Base-by-base conservation (phyloP, 2,329 filamentous ascomycete genomes). In the Bertia moriformis region DNA sequence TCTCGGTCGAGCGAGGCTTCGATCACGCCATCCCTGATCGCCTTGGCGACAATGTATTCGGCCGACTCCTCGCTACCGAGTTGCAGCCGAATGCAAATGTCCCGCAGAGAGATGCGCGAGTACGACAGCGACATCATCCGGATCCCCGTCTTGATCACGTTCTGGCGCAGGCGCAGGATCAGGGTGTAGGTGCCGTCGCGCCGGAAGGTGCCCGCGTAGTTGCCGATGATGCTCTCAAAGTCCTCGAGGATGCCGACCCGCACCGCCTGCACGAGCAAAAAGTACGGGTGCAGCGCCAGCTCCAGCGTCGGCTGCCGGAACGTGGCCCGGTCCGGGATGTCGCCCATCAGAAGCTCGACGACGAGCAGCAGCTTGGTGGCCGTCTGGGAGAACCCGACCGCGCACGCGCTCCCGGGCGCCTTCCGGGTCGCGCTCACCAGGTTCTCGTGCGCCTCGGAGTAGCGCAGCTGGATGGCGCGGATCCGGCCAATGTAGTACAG, bases 51-150 rank as follows among this genome's bases (percentile, higher is more conserved):
- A 57, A 98, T 98, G 61, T 98, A 98, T 64, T 98, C 91, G 12
- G 91, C 91, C 32, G 86, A 94, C 67, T 98, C 91, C 58, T 98
- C 91, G 49, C 84, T 93, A 47, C 91, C 86, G 7, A 98, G 69
- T 39, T 93, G 87, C 38, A 98, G 71, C 37, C 91, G 84, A 42
- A 96, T 87, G 65, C 91, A 98, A 49, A 98, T 98, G 56, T 98
- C 91, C 42, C 91, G 82, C 41, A 98, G 73, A 1, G 89, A 95
- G 53, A 98, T 98, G 45, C 89, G 84, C 43, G 89, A 94, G 67
- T 98, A 98, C 15, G 88, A 94, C 46, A 98, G 70, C 30, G 89
- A 96, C 76, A 98, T 93, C 87, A 96, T 95, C 50, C 91, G 86
- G 46, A 98, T 94, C 47, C 91, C 91, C 3, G 91, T 98, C 70